Evolutionary conservation across 352 stramenopile genomes (phyloP), one percentile per base, ranked within the genome.

Genomic region (Phytophthora pluvialis): DNA sequence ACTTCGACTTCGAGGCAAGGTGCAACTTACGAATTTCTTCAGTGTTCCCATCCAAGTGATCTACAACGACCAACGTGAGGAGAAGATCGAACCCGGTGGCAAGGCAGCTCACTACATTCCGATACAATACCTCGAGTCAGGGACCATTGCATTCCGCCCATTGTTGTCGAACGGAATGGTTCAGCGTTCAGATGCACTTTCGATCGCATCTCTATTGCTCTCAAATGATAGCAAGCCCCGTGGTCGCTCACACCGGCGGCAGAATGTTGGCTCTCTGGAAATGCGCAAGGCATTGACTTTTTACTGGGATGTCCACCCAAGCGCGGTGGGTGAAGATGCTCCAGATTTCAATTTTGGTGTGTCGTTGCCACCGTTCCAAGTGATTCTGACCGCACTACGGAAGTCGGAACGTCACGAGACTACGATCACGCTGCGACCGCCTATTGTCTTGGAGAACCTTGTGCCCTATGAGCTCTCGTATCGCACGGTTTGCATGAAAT

Each of bases 361-460:
- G 1, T 81, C 81, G 13, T 40, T 88, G 1, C 81, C 85, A 25
- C 83, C 85, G 16, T 92, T 91, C 38, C 85, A 94, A 75, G 56
- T 94, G 21, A 87, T 94, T 45, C 31, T 94, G 39, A 92, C 85
- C 2, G 81, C 74, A 16, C 68, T 79, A 39, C 75, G 83, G 6
- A 94, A 94, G 60, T 91, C 85, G 0, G 83, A 94, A 45, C 83
- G 85, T 25, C 82, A 90, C 18, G 85, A 94, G 61, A 90, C 83
- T 21, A 77, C 82, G 35, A 86, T 94, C 49, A 83, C 78, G 3
- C 67, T 95, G 29, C 79, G 79, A 8, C 73, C 87, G 9, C 84
- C 84, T 13, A 88, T 94, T 40, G 66, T 83, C 29, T 39, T 94
- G 13, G 86, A 94, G 57, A 94, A 94, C 43, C 66, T 94, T 4